phyloP scores from a whole-genome alignment of 148 eudicot genomes.

The Gaultheria prostrata region DNA sequence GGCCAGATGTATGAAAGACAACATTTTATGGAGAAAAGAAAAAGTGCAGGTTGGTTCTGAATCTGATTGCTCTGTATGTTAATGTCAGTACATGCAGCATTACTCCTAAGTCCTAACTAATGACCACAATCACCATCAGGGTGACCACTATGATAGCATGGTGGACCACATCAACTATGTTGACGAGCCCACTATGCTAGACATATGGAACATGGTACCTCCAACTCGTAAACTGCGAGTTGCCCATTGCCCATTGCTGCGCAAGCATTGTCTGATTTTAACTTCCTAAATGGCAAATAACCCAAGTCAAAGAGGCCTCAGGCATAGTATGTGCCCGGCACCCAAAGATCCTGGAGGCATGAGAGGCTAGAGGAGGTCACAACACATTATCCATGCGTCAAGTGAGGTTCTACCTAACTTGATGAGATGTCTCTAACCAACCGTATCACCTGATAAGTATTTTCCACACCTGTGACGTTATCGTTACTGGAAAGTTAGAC shows the following conservation, averaged over 20 bases:
- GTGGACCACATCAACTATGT: not conserved
- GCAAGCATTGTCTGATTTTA: not conserved
- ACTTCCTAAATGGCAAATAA: not conserved
- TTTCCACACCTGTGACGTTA: not conserved
- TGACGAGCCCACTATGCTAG: not conserved
- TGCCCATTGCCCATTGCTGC: not conserved
- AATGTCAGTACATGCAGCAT: not conserved
- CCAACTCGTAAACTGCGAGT: not conserved
- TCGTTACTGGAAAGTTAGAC: not conserved
- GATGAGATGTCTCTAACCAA: not conserved
- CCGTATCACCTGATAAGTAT: not conserved
- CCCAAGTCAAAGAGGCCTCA: not conserved
- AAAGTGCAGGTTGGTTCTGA: not conserved
- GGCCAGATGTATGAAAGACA: not conserved
- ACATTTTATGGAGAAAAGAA: not conserved
- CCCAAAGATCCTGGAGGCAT: not conserved
- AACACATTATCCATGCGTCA: not conserved
- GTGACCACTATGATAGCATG: not conserved
- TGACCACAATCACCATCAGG: not conserved
- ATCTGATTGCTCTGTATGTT: not conserved
- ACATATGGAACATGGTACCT: not conserved
- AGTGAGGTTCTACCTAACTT: not conserved
- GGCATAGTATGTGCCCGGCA: not conserved
- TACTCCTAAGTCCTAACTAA: not conserved
- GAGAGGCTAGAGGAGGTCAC: not conserved